Conservation (phyloP, 768 basidiomycete genomes). For the Neoboletus brunneissimus region DNA sequence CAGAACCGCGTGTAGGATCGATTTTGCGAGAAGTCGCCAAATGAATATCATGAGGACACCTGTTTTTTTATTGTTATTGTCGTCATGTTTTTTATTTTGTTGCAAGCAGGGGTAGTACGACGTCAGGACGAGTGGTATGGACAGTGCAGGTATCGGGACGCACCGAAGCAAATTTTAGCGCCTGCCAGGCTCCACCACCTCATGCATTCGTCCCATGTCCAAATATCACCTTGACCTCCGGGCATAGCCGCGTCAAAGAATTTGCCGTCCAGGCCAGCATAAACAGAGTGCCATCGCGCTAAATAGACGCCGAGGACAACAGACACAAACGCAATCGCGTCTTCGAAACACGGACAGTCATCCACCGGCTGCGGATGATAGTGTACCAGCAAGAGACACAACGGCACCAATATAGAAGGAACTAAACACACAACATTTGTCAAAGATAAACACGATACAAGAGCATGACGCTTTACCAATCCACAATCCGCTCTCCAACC, state of each 20-base stretch:
- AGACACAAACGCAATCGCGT: slow-evolving; percentile 90
- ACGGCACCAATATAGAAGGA: slow-evolving; percentile 56
- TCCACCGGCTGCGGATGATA: slow-evolving; percentile 93
- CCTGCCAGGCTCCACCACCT: slow-evolving; percentile 39
- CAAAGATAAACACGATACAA: slow-evolving; percentile 18
- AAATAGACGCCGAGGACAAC: slow-evolving; percentile 75
- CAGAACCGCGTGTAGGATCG: slow-evolving; percentile 64
- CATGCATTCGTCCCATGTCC: slow-evolving; percentile 32
- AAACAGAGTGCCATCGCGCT: slow-evolving; percentile 59
- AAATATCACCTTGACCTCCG: slow-evolving; percentile 47
- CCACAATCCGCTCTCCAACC: slow-evolving; percentile 39
- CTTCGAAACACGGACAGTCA: slow-evolving; percentile 97
- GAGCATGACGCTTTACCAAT: slow-evolving; percentile 28
- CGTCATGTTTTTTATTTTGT: background rate
- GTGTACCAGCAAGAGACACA: slow-evolving; percentile 76
- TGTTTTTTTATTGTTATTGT: slow-evolving; percentile 15
- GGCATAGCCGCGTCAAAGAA: slow-evolving; percentile 48
- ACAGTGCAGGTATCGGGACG: slow-evolving; percentile 2
- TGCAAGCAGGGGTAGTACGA: background rate
- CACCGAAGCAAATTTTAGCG: slow-evolving; percentile 43
- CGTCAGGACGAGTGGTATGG: background rate
- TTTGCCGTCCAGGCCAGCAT: slow-evolving; percentile 38
- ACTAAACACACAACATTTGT: slow-evolving; percentile 32
- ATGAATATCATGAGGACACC: slow-evolving; percentile 78
- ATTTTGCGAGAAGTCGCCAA: slow-evolving; percentile 89